A percentile compares a stretch with the other conserved stretches of the same genome.
Conservation (phyloP, 2,329 filamentous ascomycete genomes). For the Pyricularia pennisetigena region DNA sequence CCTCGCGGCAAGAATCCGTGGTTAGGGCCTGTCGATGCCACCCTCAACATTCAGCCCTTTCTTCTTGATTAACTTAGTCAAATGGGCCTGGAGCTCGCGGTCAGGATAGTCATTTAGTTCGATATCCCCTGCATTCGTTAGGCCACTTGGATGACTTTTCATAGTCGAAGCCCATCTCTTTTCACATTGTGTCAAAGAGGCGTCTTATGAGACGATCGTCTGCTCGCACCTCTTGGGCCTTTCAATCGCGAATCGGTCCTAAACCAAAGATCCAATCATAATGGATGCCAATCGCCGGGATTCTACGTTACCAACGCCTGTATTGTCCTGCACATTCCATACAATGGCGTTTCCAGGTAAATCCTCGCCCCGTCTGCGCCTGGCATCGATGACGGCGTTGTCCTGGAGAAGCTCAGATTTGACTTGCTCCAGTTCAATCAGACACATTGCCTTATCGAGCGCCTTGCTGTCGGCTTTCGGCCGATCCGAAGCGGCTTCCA, state of each 20-base stretch:
- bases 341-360: not conserved
- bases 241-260: not conserved
- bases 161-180: not conserved
- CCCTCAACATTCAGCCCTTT: conserved; percentile 47
- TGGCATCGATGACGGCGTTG: conserved; percentile 53
- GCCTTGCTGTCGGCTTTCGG: conserved; percentile 27
- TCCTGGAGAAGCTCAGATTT: conserved; percentile 53
- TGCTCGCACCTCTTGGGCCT: not conserved
- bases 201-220: not conserved
- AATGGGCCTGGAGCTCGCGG: not conserved
- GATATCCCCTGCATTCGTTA: not conserved
- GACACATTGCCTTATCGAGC: conserved; percentile 55
- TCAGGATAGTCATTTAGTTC: not conserved
- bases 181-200: not conserved
- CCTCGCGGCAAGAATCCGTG: conserved; percentile 50
- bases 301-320: not conserved
- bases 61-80: not conserved
- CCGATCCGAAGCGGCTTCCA: not conserved
- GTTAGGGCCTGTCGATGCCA: conserved; percentile 49
- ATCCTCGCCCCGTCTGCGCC: conserved; percentile 38
- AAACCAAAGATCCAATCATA: not conserved
- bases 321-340: not conserved
- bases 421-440: conserved; percentile 63
- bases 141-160: not conserved
- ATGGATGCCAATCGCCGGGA: not conserved